Conservation (phyloP, 306 rosid genomes). For the Prinsepia uniflora region DNA sequence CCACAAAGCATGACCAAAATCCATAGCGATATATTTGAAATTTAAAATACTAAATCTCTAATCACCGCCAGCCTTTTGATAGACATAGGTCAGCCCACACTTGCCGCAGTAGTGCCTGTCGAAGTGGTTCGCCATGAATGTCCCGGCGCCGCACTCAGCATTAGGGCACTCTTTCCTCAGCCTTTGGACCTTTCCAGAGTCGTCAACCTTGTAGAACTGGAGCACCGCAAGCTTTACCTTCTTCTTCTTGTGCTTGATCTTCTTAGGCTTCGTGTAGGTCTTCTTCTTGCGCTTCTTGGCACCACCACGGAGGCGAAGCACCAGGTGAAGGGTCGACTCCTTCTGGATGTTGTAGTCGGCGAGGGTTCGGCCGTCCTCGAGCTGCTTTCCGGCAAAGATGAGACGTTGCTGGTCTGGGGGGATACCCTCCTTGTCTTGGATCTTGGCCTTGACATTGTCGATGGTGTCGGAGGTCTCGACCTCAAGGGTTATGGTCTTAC, state of each 20-base stretch:
- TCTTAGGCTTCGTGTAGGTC: constrained; percentile 95
- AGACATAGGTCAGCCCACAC: constrained; percentile 85
- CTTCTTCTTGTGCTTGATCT: constrained; percentile 95
- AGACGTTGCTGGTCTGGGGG: constrained; percentile 96
- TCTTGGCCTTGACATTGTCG: constrained; percentile 88
- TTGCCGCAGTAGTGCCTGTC: constrained; percentile 95
- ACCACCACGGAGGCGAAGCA: constrained; percentile 90
- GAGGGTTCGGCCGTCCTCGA: constrained; percentile 91
- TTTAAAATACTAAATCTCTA: constrained; percentile 10
- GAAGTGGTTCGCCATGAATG: constrained; percentile 91
- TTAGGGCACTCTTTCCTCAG: constrained; percentile 93
- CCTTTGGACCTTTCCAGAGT: constrained; percentile 82
- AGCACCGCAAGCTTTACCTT: constrained; percentile 85
- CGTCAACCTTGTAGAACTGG: constrained; percentile 88
- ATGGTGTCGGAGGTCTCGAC: constrained; percentile 90
- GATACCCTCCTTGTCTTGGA: constrained; percentile 93
- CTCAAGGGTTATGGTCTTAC: constrained; percentile 89
- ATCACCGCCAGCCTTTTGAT: constrained; percentile 77
- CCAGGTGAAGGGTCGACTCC: constrained; percentile 85
- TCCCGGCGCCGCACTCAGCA: constrained; percentile 84
- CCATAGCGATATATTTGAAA: neutral
- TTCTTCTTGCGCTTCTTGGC: constrained; percentile 98
- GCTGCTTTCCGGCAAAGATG: constrained; percentile 93
- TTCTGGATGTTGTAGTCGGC: constrained; percentile 96
- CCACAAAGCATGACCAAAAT: neutral